phyloP scores from a whole-genome alignment of 1,284 basidiomycete genomes.

The Sphaerobolus stellatus region DNA sequence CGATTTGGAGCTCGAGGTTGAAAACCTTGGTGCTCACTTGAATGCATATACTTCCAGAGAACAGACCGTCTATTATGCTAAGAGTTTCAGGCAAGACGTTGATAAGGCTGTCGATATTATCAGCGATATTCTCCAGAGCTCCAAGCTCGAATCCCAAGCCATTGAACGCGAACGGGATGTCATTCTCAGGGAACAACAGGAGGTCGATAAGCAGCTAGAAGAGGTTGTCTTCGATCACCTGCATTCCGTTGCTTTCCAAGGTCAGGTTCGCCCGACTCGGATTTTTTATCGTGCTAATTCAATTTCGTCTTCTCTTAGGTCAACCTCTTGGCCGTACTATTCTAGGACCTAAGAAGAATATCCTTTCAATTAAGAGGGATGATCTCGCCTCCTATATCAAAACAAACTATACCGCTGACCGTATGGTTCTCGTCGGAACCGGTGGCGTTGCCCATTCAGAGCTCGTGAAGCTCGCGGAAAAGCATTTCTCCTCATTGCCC shows the following conservation, averaged over 20 bases:
- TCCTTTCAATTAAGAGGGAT: conserved; percentile 91
- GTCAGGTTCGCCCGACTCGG: conserved; percentile 41
- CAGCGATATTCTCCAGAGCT: conserved; percentile 97
- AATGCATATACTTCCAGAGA: conserved; percentile 99
- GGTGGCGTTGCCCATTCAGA: conserved; percentile 93
- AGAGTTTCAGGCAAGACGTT: conserved; percentile 97
- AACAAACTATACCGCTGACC: conserved; percentile 98
- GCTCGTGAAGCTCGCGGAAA: conserved; percentile 92
- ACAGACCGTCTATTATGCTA: conserved; percentile 99
- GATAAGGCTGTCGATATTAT: conserved; percentile 93
- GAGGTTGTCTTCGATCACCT: conserved; percentile 99
- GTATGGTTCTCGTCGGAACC: conserved; percentile 97
- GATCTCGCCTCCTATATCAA: conserved; percentile 93
- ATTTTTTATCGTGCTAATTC: conserved; percentile 13
- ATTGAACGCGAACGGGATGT: conserved; percentile 97
- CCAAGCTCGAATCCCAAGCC: conserved; percentile 86
- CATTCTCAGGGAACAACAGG: conserved; percentile 96
- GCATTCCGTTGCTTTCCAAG: conserved; percentile 95
- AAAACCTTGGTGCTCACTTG: conserved; percentile 96
- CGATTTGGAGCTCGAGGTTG: conserved; percentile 94
- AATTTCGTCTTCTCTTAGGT: conserved; percentile 43
- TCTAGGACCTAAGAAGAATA: conserved; percentile 95
- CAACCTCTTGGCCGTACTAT: conserved; percentile 97
- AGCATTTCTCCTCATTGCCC: conserved; percentile 90
- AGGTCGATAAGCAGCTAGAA: conserved; percentile 98